Conservation (phyloP, 306 rosid genomes). For the Cicer judaicum region DNA sequence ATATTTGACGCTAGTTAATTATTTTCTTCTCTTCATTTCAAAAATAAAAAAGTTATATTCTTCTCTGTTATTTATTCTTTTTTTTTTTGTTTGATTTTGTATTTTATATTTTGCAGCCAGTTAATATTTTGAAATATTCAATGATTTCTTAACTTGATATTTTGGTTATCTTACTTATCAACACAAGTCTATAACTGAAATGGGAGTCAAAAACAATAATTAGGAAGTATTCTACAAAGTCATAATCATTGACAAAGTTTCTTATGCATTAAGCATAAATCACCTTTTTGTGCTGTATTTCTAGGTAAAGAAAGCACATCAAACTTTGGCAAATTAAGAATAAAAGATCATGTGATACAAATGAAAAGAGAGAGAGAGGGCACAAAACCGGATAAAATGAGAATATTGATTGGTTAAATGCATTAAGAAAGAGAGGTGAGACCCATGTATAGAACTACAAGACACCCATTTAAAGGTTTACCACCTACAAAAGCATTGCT, state of each 20-base stretch:
- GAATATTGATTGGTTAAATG: slow-evolving; percentile 11
- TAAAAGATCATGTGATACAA: slow-evolving; percentile 18
- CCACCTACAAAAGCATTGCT: slow-evolving; percentile 4
- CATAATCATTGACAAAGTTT: slow-evolving; percentile 43
- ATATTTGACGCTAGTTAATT: too few relatives aligned
- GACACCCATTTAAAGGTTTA: slow-evolving; percentile 31
- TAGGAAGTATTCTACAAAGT: background rate
- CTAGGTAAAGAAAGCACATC: slow-evolving; percentile 28
- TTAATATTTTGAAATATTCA: too few relatives aligned
- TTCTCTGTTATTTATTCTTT: too few relatives aligned
- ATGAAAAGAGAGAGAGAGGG: background rate
- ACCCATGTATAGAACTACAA: slow-evolving; percentile 26
- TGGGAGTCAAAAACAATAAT: background rate
- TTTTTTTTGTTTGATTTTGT: too few relatives aligned
- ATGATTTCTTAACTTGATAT: too few relatives aligned
- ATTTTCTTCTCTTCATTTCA: too few relatives aligned
- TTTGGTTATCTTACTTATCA: too few relatives aligned
- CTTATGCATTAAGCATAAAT: slow-evolving; percentile 69
- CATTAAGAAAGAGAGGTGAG: slow-evolving; percentile 30
- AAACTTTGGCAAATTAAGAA: slow-evolving; percentile 34
- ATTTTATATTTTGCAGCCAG: too few relatives aligned
- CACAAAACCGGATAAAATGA: background rate
- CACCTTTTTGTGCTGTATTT: slow-evolving; percentile 27
- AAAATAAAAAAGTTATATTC: too few relatives aligned
- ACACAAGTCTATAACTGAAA: too few relatives aligned